These are phyloP conservation scores for Teratosphaeria gauchensis DNA, from an alignment of 2,329 filamentous ascomycete species.

Conservation along the genomic window DNA sequence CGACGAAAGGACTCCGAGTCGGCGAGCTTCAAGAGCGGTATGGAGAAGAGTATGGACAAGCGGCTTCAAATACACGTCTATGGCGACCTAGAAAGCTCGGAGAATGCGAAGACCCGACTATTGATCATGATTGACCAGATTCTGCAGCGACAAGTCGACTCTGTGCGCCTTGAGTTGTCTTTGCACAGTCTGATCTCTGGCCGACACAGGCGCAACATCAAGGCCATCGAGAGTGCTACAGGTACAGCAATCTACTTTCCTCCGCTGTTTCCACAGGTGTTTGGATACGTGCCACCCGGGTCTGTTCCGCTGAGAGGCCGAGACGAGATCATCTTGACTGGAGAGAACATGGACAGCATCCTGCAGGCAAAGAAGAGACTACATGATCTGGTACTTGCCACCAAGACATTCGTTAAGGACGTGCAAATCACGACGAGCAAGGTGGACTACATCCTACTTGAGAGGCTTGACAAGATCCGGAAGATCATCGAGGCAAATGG, in stretches of 20 bases:
- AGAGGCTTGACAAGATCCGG: conserved; percentile 87
- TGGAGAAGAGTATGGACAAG: conserved; percentile 75
- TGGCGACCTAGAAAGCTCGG: conserved; percentile 86
- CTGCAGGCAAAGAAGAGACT: conserved; percentile 83
- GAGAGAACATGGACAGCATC: conserved; percentile 75
- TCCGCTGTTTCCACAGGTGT: conserved; percentile 82
- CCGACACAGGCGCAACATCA: conserved; percentile 92
- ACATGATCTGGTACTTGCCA: conserved; percentile 70
- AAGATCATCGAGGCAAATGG: conserved; percentile 97
- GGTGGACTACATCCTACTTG: conserved; percentile 86
- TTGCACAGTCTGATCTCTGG: conserved; percentile 90
- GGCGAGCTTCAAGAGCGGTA: conserved; percentile 64
- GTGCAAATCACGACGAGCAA: conserved; percentile 83
- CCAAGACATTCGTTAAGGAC: conserved; percentile 75
- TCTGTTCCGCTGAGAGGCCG: conserved; percentile 67
- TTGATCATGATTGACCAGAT: conserved; percentile 96
- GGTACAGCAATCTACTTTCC: conserved; percentile 98
- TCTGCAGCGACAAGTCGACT: conserved; percentile 66
- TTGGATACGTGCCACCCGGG: conserved; percentile 76
- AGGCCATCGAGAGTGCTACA: conserved; percentile 89
- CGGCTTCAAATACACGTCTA: conserved; percentile 90
- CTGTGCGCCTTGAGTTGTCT: conserved; percentile 71
- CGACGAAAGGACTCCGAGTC: conserved; percentile 63
- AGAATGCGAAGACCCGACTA: conserved; percentile 92
- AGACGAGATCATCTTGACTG: conserved; percentile 90